Base-by-base conservation (phyloP, 2,329 filamentous ascomycete species). In the Ceratocystis cubensis region DNA sequence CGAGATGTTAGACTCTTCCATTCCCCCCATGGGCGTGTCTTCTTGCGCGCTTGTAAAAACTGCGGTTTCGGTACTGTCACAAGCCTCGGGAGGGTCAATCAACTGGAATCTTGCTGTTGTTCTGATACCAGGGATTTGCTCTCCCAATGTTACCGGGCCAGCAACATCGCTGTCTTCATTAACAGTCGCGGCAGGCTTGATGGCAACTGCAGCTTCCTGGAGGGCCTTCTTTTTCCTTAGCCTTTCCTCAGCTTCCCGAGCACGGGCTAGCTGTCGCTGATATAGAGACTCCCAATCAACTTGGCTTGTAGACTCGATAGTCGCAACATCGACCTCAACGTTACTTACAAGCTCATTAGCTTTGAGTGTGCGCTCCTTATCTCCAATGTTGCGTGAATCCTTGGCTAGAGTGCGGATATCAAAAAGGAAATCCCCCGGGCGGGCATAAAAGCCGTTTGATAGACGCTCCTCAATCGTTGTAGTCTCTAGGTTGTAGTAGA, bases 381-480 rank as follows among this genome's bases (percentile, higher is more conserved):
- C 93, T n/a, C 88, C 89, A 67, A 86, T 83, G 10, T 85, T 86
- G 73, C 86, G 89, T 10, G 92, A 87, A 76, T 99, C 94, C 74
- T 90, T 93, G 25, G 88, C 87, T 4, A 99, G 78, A 45, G 87
- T 84, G 73, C 88, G 89, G 72, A 97, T 89, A 73, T 99, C 94
- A 50, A 86, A 86, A 63, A 96, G 77, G 73, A 96, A 99, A 73
- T 96, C 93, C 71, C 87, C 87, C 0, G 92, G 90, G 10, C 92
- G 85, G 71, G 91, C 90, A 76, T 99, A 99, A 76, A 91, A 99
- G 4, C 94, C 94, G 74, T 99, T 97, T 3, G 91, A 95, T 44
- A 99, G 80, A n/a, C 94, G 87, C 74, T 96, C 91, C 77, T 99
- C 94, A 65, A 99, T 96, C 0, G 88, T 93, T 2, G 88, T 88